Evolutionary conservation across 371 early-diverging fungal species (phyloP).

Genomic region (Mucor mucedo): DNA sequence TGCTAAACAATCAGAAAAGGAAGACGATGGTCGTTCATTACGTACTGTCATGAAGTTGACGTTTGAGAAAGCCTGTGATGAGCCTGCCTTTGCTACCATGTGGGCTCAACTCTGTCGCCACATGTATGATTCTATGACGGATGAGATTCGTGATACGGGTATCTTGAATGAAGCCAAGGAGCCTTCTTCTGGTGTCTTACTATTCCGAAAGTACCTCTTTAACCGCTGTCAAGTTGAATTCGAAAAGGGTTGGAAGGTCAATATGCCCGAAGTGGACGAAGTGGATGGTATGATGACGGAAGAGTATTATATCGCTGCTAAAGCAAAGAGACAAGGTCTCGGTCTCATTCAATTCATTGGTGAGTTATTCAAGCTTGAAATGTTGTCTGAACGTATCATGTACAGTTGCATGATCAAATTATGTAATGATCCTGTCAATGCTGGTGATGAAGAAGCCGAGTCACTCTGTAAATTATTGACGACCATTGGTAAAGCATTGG

Average conservation of each 20-base stretch:
- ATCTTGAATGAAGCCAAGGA: slow-evolving; percentile 56
- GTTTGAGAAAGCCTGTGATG: slow-evolving; percentile 96
- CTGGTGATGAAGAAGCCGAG: slow-evolving; percentile 95
- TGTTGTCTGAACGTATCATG: slow-evolving; percentile 94
- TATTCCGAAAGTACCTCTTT: slow-evolving; percentile 90
- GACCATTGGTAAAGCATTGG: slow-evolving; percentile 82
- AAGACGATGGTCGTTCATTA: slow-evolving; percentile 73
- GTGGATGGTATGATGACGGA: slow-evolving; percentile 67
- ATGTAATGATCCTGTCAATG: slow-evolving; percentile 70
- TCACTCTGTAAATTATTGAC: slow-evolving; percentile 87
- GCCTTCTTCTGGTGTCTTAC: slow-evolving; percentile 64
- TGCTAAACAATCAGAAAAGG: slow-evolving; percentile 70
- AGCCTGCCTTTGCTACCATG: slow-evolving; percentile 86
- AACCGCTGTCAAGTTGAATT: slow-evolving; percentile 93
- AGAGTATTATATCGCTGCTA: slow-evolving; percentile 83
- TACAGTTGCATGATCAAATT: slow-evolving; percentile 82
- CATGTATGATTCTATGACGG: slow-evolving; percentile 65
- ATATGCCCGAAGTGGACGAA: slow-evolving; percentile 57
- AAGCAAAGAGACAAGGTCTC: slow-evolving; percentile 93
- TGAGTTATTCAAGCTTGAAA: slow-evolving; percentile 87
- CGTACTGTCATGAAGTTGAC: slow-evolving; percentile 80
- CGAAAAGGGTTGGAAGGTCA: slow-evolving; percentile 81
- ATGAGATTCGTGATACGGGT: slow-evolving; percentile 60
- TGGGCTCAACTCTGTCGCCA: slow-evolving; percentile 87
- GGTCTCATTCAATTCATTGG: slow-evolving; percentile 94